phyloP scores from a whole-genome alignment of 2,329 filamentous ascomycete genomes.

The Fusarium sp. region DNA sequence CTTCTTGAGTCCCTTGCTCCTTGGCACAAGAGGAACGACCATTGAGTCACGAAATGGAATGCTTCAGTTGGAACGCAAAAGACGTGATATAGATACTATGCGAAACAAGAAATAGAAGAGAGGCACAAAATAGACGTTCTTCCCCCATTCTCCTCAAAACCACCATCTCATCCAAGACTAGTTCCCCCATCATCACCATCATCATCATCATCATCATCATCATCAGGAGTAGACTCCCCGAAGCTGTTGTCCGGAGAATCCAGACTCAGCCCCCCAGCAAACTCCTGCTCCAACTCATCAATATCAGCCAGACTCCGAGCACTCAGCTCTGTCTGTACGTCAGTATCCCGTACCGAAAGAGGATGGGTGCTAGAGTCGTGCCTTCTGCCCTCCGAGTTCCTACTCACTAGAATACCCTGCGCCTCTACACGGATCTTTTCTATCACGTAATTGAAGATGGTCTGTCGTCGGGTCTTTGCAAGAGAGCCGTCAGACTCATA shows the following conservation, averaged over 20 bases:
- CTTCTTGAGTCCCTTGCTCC: constrained; percentile 57
- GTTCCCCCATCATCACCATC: constrained; percentile 28
- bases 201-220: constrained; percentile 18
- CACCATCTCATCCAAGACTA: neutral
- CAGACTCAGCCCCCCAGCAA: constrained; percentile 25
- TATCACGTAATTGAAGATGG: constrained; percentile 48
- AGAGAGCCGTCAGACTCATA: constrained; percentile 15
- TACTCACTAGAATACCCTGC: constrained; percentile 47
- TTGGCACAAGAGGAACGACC: constrained; percentile 57
- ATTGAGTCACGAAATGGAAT: constrained; percentile 43
- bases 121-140: neutral
- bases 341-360: constrained; percentile 22
- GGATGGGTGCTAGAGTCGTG: constrained; percentile 52
- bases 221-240: constrained; percentile 25
- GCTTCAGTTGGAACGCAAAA: fast-evolving
- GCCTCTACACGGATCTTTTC: constrained; percentile 48
- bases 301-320: constrained; percentile 19
- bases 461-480: constrained; percentile 29
- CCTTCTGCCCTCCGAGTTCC: constrained; percentile 43
- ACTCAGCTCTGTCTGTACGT: constrained; percentile 22
- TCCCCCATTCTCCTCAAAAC: neutral
- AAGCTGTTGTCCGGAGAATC: constrained; percentile 1
- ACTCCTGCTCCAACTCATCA: constrained; percentile 32
- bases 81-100: neutral
- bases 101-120: neutral